phyloP scores from a whole-genome alignment of 257 asterid genomes.

The Eustoma russellianum region DNA sequence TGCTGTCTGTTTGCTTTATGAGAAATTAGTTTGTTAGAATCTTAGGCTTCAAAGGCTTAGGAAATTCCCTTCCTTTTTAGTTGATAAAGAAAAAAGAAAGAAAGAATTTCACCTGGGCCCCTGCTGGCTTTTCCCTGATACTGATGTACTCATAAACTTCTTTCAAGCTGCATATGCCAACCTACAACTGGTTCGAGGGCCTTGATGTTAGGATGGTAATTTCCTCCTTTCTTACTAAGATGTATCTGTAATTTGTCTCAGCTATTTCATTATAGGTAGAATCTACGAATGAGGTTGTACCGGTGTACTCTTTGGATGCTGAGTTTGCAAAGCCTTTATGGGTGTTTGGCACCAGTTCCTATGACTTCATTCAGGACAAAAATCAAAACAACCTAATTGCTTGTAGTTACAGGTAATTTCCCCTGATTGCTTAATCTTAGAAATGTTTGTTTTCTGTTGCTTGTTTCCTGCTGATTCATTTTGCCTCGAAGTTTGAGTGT shows the following conservation, averaged over 20 bases:
- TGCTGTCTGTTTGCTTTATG: no score
- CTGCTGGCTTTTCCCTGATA: no score
- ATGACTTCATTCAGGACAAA: conserved; percentile 51
- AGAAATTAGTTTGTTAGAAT: no score
- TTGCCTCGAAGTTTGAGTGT: background rate
- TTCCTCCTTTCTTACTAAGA: background rate
- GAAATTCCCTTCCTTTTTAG: no score
- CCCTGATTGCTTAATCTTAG: background rate
- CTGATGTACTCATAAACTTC: no score
- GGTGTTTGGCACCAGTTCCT: conserved; percentile 83
- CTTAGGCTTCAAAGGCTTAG: no score
- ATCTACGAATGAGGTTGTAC: conserved; percentile 61
- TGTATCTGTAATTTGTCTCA: background rate
- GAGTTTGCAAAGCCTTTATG: conserved; percentile 91
- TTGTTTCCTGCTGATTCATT: background rate
- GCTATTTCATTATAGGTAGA: conserved; percentile 45
- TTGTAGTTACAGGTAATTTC: conserved; percentile 74
- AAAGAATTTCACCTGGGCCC: no score
- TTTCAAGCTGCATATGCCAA: no score
- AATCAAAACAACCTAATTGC: conserved; percentile 47
- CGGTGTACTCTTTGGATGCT: conserved; percentile 61
- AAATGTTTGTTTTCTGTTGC: background rate
- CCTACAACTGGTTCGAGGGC: no score
- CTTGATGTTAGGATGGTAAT: background rate
- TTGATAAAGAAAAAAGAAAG: no score